Conservation (phyloP, 164 flowering plant species). For the Stephania yunnanensis region DNA sequence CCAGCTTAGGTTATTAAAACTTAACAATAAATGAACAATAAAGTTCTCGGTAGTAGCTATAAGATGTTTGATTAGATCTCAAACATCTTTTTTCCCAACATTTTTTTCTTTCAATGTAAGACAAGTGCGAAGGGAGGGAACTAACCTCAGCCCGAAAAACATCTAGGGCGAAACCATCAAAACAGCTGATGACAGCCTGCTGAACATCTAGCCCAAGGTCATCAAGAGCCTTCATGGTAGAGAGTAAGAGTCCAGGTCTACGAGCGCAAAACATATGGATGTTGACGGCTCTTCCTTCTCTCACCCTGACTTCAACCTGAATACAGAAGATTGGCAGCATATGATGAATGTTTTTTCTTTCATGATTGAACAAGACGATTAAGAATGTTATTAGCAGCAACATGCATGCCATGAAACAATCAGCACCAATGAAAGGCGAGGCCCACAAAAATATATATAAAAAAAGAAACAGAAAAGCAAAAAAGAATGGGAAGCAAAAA, state of each 20-base stretch:
- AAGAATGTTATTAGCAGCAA: background rate
- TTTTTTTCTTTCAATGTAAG: background rate
- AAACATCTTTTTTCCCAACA: background rate
- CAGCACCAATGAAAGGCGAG: background rate
- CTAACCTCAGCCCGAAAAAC: conserved; percentile 88
- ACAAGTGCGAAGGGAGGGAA: background rate
- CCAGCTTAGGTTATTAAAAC: background rate
- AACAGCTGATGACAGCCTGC: conserved; percentile 84
- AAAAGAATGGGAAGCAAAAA: background rate
- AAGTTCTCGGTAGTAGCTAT: background rate
- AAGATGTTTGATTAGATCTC: background rate
- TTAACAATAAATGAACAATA: background rate
- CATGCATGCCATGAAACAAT: background rate
- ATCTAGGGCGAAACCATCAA: conserved; percentile 85
- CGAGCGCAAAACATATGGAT: conserved; percentile 94
- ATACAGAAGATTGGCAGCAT: background rate
- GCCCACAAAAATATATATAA: background rate
- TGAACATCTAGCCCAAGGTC: conserved; percentile 68
- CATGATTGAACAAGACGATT: background rate
- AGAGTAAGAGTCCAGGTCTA: conserved; percentile 68
- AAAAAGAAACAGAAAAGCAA: background rate
- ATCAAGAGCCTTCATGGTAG: conserved; percentile 62
- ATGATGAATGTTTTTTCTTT: background rate
- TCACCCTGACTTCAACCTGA: conserved; percentile 76
- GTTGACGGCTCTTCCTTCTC: conserved; percentile 90